Conservation (phyloP, 2,329 filamentous ascomycete species). For the Colletotrichum destructivum region DNA sequence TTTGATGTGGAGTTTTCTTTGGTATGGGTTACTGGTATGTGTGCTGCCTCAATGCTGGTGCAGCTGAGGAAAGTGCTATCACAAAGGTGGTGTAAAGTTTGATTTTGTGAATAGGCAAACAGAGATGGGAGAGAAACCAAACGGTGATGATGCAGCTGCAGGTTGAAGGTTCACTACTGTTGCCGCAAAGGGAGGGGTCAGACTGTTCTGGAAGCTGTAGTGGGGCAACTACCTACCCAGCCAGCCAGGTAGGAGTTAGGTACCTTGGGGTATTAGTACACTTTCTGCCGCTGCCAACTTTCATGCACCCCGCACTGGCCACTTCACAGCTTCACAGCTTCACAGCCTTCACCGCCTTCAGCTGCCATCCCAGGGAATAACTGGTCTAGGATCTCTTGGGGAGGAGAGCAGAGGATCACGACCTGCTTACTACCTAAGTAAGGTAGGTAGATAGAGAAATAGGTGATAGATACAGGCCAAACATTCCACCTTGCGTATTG, state of each 20-base stretch:
- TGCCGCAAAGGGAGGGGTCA: conserved; percentile 21
- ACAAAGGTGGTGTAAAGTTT: neutral
- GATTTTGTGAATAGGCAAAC: neutral
- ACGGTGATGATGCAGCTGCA: conserved; percentile 1
- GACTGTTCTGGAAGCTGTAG: conserved; percentile 53
- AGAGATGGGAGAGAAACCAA: neutral
- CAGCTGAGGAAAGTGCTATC: neutral
- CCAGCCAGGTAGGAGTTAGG: too few species aligned
- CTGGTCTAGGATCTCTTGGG: too few species aligned
- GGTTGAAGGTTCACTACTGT: neutral
- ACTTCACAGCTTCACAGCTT: conserved; percentile 13
- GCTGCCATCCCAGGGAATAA: too few species aligned
- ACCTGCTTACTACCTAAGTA: too few species aligned
- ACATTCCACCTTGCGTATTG: too few species aligned
- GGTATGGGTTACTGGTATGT: neutral
- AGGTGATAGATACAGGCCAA: too few species aligned
- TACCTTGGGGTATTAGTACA: neutral
- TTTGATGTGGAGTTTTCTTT: neutral
- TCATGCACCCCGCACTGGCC: neutral
- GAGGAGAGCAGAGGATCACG: too few species aligned
- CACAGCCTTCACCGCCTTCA: neutral
- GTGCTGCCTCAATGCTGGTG: neutral
- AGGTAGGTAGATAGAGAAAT: too few species aligned
- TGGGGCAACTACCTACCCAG: conserved; percentile 42
- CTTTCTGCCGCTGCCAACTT: conserved; percentile 15